phyloP scores from a whole-genome alignment of 2,329 filamentous ascomycete genomes.

The Talaromyces pinophilus region DNA sequence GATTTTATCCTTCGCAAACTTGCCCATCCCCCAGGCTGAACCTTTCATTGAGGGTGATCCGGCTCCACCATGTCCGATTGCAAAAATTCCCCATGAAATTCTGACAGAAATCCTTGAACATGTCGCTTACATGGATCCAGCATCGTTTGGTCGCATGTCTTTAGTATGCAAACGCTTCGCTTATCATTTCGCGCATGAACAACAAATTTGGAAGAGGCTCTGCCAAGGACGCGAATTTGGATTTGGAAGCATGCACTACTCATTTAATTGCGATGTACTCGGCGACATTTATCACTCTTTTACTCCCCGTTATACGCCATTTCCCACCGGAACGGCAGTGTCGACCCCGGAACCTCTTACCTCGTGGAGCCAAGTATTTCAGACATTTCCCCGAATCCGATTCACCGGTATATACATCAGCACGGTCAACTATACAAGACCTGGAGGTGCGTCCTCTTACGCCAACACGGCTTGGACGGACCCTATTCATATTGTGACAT shows the following conservation, averaged over 20 bases:
- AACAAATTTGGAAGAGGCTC: conserved; percentile 80
- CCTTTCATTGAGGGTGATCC: conserved; percentile 71
- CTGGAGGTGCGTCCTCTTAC: conserved; percentile 68
- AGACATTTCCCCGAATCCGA: conserved; percentile 76
- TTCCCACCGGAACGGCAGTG: conserved; percentile 32
- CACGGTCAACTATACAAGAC: conserved; percentile 90
- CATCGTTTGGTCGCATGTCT: conserved; percentile 71
- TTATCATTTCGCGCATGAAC: conserved; percentile 79
- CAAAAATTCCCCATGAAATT: conserved; percentile 78
- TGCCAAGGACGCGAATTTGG: conserved; percentile 72
- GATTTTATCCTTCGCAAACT: conserved; percentile 70
- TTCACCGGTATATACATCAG: conserved; percentile 97
- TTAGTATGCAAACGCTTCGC: conserved; percentile 85
- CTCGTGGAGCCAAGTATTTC: conserved; percentile 71
- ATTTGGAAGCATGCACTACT: conserved; percentile 80
- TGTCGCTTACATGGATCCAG: conserved; percentile 73
- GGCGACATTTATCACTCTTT: conserved; percentile 46
- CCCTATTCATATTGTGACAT: conserved; percentile 93
- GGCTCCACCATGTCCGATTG: conserved; percentile 76
- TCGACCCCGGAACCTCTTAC: conserved; percentile 45
- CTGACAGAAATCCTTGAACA: conserved; percentile 75
- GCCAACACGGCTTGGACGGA: conserved; percentile 74
- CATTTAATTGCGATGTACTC: conserved; percentile 64
- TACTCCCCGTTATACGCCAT: conserved; percentile 38
- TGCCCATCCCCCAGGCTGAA: conserved; percentile 67